Percentiles rank a stretch among this genome's conserved stretches.
Evolutionary conservation across 768 basidiomycete genomes (phyloP).

Genomic region (Mycena floridula): DNA sequence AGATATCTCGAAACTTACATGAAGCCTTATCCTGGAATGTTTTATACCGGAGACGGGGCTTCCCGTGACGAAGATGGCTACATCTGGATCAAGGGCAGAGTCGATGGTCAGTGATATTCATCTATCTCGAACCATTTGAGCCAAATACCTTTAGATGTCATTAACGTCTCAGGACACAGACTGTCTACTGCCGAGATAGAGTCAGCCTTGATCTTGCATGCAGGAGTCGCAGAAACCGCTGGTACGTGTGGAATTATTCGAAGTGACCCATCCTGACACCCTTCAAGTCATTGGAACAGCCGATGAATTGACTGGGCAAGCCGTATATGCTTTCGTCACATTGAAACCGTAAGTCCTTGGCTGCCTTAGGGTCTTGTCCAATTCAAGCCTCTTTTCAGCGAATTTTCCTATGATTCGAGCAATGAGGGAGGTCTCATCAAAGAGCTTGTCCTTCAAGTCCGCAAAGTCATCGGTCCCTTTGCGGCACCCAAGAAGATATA

Average conservation of each 20-base stretch:
- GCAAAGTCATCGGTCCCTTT: constrained; percentile 97
- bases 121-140: neutral
- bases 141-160: constrained; percentile 57
- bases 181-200: constrained; percentile 98
- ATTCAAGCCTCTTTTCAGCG: constrained; percentile 30
- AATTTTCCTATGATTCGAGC: constrained; percentile 69
- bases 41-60: constrained; percentile 98
- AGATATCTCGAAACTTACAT: constrained; percentile 55
- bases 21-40: constrained; percentile 82
- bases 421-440: constrained; percentile 71
- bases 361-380: neutral
- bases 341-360: constrained; percentile 81
- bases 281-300: constrained; percentile 66
- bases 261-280: constrained; percentile 10
- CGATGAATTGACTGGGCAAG: constrained; percentile 89
- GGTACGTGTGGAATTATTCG: constrained; percentile 24
- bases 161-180: constrained; percentile 97
- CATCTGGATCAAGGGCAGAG: constrained; percentile 97
- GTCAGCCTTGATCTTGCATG: constrained; percentile 90
- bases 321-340: constrained; percentile 91
- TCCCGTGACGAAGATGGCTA: constrained; percentile 93
- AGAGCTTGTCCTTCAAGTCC: constrained; percentile 90
- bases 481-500: constrained; percentile 93
- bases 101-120: constrained; percentile 56
- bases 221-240: constrained; percentile 94